A percentile compares a stretch with the other conserved stretches of the same genome.
Evolutionary conservation across 2,329 filamentous ascomycete genomes (phyloP).

Genomic region (Akanthomyces muscarius): DNA sequence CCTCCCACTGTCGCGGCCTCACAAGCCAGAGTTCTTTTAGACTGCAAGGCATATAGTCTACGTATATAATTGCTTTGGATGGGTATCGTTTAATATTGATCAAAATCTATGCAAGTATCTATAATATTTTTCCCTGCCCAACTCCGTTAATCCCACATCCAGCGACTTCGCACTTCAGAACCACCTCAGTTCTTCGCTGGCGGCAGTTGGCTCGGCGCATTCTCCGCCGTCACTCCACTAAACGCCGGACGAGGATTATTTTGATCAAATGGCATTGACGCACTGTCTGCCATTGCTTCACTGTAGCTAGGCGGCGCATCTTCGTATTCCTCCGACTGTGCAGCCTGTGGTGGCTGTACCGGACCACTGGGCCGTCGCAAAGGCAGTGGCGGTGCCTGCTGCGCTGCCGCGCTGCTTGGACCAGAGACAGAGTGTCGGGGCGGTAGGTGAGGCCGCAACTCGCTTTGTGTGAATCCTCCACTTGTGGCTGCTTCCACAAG

Average conservation of each 20-base stretch:
- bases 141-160: neutral
- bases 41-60: neutral
- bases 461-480: conserved; percentile 35
- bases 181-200: conserved; percentile 35
- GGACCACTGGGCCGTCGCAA: conserved; percentile 41
- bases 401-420: conserved; percentile 17
- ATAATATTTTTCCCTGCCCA: neutral
- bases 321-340: conserved; percentile 48
- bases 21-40: neutral
- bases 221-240: conserved; percentile 59
- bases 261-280: conserved; percentile 66
- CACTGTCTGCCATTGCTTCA: conserved; percentile 77
- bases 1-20: too few relatives aligned
- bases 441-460: conserved; percentile 26
- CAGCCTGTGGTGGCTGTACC: conserved; percentile 55
- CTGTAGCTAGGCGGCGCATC: conserved; percentile 95
- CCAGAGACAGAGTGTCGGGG: conserved; percentile 19
- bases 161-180: neutral
- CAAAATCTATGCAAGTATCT: conserved; percentile 2
- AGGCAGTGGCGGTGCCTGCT: conserved; percentile 22
- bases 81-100: conserved; percentile 14
- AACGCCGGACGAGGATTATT: conserved; percentile 60
- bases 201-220: conserved; percentile 50
- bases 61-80: neutral
- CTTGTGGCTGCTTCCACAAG: conserved; percentile 59